These are phyloP conservation scores for Pythium graminicola DNA, from an alignment of 352 stramenopile species.

Conservation along the genomic window DNA sequence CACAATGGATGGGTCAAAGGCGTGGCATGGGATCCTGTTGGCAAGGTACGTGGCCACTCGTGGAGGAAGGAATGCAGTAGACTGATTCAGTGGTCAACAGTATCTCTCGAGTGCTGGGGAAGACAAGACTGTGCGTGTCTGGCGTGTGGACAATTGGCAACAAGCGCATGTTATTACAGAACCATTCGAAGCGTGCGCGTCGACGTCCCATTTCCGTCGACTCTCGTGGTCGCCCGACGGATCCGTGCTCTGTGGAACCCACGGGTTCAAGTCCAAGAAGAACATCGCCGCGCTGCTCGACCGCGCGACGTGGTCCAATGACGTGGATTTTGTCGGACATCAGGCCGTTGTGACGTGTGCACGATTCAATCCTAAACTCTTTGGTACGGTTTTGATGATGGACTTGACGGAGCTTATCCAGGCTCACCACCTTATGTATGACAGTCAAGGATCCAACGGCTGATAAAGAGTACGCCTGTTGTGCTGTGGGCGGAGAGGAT, in stretches of 20 bases:
- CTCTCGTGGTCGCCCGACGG: constrained; percentile 82
- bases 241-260: constrained; percentile 69
- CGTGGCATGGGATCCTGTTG: constrained; percentile 80
- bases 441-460: constrained; percentile 36
- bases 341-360: constrained; percentile 68
- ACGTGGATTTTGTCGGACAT: constrained; percentile 84
- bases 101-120: constrained; percentile 83
- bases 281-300: constrained; percentile 78
- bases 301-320: constrained; percentile 68
- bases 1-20: constrained; percentile 87
- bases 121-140: constrained; percentile 82
- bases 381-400: constrained; percentile 28
- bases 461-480: constrained; percentile 83
- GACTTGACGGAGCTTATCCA: too few species aligned
- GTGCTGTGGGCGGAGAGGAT: constrained; percentile 73
- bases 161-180: constrained; percentile 52
- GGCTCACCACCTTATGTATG: too few species aligned
- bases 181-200: constrained; percentile 72
- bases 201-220: constrained; percentile 76
- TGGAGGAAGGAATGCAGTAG: too few species aligned
- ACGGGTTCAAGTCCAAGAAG: constrained; percentile 85
- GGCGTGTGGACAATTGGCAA: constrained; percentile 78
- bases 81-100: too few species aligned
- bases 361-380: constrained; percentile 78
- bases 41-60: too few species aligned